Evolutionary conservation across 164 flowering plant species (phyloP).

Genomic region (Santalum album): DNA sequence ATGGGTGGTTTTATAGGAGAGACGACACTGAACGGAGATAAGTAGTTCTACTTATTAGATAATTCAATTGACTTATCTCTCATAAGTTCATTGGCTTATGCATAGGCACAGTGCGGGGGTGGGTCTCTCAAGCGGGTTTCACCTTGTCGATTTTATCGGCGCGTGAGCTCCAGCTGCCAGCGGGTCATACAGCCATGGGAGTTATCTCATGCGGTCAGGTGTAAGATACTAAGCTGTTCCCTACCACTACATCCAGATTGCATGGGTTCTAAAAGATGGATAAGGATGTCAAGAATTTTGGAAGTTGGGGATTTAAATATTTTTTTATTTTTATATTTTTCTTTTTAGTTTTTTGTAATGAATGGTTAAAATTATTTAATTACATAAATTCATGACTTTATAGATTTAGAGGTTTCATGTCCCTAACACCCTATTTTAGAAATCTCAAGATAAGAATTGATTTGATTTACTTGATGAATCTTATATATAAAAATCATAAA

Average conservation of each 20-base stretch:
- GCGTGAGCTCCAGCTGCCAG: constrained; percentile 43
- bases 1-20: constrained; percentile 25
- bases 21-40: constrained; percentile 24
- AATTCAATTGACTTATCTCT: constrained; percentile 2
- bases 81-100: not conserved
- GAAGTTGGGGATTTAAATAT: too few relatives aligned
- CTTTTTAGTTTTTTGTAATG: too few relatives aligned
- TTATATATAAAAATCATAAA: too few relatives aligned
- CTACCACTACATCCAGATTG: not conserved
- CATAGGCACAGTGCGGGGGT: not conserved
- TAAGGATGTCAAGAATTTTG: too few relatives aligned
- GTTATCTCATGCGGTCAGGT: not conserved
- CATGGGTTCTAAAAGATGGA: too few relatives aligned
- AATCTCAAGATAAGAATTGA: too few relatives aligned
- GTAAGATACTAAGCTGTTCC: not conserved
- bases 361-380: too few relatives aligned
- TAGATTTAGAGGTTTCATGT: too few relatives aligned
- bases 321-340: too few relatives aligned
- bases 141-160: constrained; percentile 42
- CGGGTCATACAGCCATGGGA: constrained; percentile 8
- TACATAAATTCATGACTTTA: too few relatives aligned
- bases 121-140: constrained; percentile 35
- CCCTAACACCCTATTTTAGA: too few relatives aligned
- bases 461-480: too few relatives aligned
- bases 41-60: constrained; percentile 12